phyloP scores from a whole-genome alignment of 2,329 filamentous ascomycete species.

The Diplodia corticola region DNA sequence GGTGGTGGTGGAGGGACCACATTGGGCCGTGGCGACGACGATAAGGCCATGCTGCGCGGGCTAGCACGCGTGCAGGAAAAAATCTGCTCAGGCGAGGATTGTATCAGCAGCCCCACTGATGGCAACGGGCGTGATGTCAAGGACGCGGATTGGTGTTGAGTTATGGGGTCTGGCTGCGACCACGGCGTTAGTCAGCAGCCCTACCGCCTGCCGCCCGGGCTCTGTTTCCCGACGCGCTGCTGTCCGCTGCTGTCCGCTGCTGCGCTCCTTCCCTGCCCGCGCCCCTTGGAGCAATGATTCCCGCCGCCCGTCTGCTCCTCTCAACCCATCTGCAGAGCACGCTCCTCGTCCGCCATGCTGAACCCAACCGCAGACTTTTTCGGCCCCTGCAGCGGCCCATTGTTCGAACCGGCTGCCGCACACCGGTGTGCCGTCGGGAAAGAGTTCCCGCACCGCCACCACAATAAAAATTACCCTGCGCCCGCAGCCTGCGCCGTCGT shows the following conservation, averaged over 20 bases:
- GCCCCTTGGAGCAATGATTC: neutral
- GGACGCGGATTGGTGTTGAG: constrained; percentile 15
- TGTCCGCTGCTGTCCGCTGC: too few relatives aligned
- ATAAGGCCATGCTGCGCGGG: neutral
- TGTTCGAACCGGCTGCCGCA: constrained; percentile 5
- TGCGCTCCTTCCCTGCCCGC: neutral
- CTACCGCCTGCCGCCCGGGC: neutral
- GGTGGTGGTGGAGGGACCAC: neutral
- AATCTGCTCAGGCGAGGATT: constrained; percentile 9
- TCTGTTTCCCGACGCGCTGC: neutral
- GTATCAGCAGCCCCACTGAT: constrained; percentile 17
- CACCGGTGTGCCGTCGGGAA: constrained; percentile 10
- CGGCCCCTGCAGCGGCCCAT: neutral
- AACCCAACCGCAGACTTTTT: neutral
- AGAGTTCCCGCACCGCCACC: constrained; percentile 20
- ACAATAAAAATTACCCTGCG: neutral
- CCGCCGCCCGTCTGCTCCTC: neutral
- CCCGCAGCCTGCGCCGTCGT: neutral
- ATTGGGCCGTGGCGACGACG: neutral
- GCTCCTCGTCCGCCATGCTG: neutral
- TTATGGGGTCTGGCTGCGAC: neutral
- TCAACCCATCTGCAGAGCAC: too few relatives aligned
- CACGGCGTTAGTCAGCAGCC: neutral
- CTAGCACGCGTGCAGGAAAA: neutral
- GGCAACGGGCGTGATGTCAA: constrained; percentile 17